Evolutionary conservation across 2,329 filamentous ascomycete genomes (phyloP).

Genomic region (Aspergillus luchuensis): DNA sequence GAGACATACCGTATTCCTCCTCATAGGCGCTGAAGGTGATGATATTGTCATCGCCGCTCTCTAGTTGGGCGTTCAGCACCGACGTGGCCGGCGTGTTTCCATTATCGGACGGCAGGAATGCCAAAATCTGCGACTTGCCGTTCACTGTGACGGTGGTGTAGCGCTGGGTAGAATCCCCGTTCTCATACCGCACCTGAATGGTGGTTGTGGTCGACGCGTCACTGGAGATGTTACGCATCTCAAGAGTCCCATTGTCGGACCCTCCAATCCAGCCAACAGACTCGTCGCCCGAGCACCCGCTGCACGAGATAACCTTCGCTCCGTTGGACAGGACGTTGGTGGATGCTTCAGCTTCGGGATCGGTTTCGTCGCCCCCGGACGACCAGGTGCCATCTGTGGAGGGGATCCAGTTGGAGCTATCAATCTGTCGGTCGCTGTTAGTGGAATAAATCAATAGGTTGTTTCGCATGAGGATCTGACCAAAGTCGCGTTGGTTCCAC

Average conservation of each 20-base stretch:
- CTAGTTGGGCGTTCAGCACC: conserved; percentile 1
- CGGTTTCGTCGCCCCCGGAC: not conserved
- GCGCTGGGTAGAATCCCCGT: conserved; percentile 57
- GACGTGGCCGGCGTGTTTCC: conserved; percentile 1
- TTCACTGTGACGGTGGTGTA: conserved; percentile 61
- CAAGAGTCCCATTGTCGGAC: conserved; percentile 48
- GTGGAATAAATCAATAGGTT: accelerated
- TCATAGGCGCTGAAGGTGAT: conserved; percentile 1
- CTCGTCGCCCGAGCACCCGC: conserved; percentile 52
- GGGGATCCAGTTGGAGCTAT: conserved; percentile 11
- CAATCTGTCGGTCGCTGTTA: not conserved
- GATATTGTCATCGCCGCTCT: not conserved
- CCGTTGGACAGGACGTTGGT: conserved; percentile 43
- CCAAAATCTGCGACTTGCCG: conserved; percentile 52
- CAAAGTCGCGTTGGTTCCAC: conserved; percentile 9
- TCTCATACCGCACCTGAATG: conserved; percentile 58
- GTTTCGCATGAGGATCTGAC: not conserved
- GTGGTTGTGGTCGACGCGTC: conserved; percentile 52
- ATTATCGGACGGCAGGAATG: conserved; percentile 51
- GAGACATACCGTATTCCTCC: conserved; percentile 2
- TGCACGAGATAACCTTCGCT: conserved; percentile 53
- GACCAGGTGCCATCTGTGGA: conserved; percentile 13
- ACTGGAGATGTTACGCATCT: conserved; percentile 52
- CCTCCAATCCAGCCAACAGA: conserved; percentile 61
- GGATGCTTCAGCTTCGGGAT: conserved; percentile 4